A percentile compares a stretch with the other conserved stretches of the same genome.
Conservation (phyloP, 352 stramenopile genomes). For the Phytopythium aichiense region DNA sequence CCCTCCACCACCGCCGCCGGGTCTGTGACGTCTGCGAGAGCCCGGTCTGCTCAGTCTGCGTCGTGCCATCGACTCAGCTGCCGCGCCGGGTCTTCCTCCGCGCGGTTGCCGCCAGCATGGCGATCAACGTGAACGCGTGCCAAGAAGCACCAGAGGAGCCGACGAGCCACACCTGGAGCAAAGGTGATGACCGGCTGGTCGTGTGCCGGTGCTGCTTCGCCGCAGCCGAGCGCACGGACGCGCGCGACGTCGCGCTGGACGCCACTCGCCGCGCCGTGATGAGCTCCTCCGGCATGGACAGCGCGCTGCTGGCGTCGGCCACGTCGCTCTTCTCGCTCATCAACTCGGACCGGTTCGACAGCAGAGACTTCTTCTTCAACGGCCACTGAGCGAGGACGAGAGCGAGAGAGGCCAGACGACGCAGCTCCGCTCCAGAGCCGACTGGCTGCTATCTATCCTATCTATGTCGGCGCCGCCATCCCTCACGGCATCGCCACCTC, state of each 20-base stretch:
- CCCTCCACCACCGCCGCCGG: background rate
- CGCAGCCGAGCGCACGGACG: constrained; percentile 17
- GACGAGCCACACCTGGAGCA: background rate
- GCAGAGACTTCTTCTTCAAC: constrained; percentile 27
- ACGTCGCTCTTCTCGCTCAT: constrained; percentile 34
- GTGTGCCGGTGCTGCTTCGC: constrained; percentile 24
- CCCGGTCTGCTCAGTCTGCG: constrained; percentile 4
- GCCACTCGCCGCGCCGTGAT: constrained; percentile 17
- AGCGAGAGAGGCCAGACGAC: background rate
- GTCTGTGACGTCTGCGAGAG: constrained; percentile 5
- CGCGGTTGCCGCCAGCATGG: background rate
- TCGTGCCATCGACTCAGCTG: background rate
- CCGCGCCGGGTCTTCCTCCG: background rate
- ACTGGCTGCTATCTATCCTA: background rate
- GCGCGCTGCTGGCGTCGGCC: constrained; percentile 24
- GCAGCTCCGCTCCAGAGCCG: too few species aligned
- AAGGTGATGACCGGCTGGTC: constrained; percentile 6
- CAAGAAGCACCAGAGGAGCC: background rate
- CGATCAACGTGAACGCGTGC: background rate
- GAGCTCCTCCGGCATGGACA: constrained; percentile 9
- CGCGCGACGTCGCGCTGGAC: constrained; percentile 27
- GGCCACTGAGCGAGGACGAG: background rate
- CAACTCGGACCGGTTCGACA: constrained; percentile 33
- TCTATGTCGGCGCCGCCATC: background rate
- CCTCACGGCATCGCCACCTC: background rate